Conservation (phyloP, 164 flowering plant species). For the Vitis labrusca region DNA sequence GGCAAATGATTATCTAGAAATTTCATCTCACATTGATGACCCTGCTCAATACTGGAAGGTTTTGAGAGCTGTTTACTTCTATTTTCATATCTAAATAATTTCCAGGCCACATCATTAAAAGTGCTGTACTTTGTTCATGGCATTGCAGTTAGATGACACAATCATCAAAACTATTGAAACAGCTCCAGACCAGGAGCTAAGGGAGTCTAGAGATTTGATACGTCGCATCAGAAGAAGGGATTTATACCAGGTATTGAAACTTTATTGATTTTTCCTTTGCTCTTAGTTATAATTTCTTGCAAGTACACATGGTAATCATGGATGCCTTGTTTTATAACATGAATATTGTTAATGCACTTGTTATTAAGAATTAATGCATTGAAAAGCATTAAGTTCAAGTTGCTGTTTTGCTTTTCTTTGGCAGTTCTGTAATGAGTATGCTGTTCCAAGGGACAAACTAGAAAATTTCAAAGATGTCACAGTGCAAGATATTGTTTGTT, state of each 20-base stretch:
- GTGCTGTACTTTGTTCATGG: slow-evolving; percentile 2
- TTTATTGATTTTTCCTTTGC: background rate
- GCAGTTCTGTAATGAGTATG: slow-evolving; percentile 94
- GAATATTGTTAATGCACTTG: background rate
- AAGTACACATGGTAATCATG: background rate
- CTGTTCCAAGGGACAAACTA: slow-evolving; percentile 76
- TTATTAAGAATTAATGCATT: background rate
- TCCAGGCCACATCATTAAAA: background rate
- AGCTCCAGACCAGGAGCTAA: slow-evolving; percentile 50
- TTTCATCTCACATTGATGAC: slow-evolving; percentile 57
- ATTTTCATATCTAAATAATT: background rate
- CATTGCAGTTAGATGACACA: slow-evolving; percentile 83
- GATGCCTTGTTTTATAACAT: background rate
- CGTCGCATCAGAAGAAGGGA: slow-evolving; percentile 80
- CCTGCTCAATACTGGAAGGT: slow-evolving; percentile 97
- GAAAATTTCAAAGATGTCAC: slow-evolving; percentile 80
- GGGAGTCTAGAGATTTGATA: slow-evolving; percentile 71
- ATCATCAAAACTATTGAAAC: slow-evolving; percentile 87
- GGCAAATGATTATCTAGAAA: slow-evolving; percentile 60
- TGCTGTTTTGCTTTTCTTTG: slow-evolving; percentile 11
- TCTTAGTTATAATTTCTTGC: background rate
- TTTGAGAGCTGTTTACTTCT: background rate
- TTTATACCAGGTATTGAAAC: slow-evolving; percentile 66
- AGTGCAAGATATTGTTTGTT: slow-evolving; percentile 87
- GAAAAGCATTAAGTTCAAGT: background rate